A percentile compares a stretch with the other conserved stretches of the same genome.
Evolutionary conservation across 164 flowering plant species (phyloP).

Genomic region (Tinospora cordifolia): DNA sequence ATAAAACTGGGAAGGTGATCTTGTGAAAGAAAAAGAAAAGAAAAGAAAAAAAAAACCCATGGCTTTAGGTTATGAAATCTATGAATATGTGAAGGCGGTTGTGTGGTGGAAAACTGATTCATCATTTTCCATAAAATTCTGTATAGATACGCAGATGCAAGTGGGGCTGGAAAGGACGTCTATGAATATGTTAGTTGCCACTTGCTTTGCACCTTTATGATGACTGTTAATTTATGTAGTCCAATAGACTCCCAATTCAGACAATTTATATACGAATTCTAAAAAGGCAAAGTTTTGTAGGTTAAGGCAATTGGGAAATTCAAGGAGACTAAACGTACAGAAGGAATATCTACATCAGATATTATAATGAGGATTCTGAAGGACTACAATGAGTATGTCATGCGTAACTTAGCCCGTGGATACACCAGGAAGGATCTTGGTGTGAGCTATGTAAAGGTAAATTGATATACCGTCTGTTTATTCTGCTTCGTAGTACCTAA

Average conservation of each 20-base stretch:
- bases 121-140: conserved; percentile 5
- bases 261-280: not conserved
- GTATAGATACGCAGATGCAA: conserved; percentile 63
- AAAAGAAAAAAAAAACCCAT: too few relatives aligned
- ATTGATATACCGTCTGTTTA: not conserved
- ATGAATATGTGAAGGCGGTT: not conserved
- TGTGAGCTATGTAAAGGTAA: conserved; percentile 87
- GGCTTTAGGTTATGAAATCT: too few relatives aligned
- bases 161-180: conserved; percentile 70
- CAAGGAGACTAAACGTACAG: conserved; percentile 77
- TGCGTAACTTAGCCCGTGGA: conserved; percentile 93
- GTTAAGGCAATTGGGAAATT: conserved; percentile 68
- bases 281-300: conserved; percentile 22
- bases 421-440: conserved; percentile 89
- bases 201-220: not conserved
- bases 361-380: conserved; percentile 85
- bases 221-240: conserved; percentile 6
- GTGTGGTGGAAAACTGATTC: not conserved
- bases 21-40: not conserved
- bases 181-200: conserved; percentile 69
- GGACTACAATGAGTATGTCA: conserved; percentile 90
- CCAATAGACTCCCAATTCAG: not conserved
- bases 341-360: conserved; percentile 85
- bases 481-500: not conserved
- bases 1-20: not conserved